These are phyloP conservation scores for Aquilaria agallochum DNA, from an alignment of 441 rosid species.

Conservation along the genomic window DNA sequence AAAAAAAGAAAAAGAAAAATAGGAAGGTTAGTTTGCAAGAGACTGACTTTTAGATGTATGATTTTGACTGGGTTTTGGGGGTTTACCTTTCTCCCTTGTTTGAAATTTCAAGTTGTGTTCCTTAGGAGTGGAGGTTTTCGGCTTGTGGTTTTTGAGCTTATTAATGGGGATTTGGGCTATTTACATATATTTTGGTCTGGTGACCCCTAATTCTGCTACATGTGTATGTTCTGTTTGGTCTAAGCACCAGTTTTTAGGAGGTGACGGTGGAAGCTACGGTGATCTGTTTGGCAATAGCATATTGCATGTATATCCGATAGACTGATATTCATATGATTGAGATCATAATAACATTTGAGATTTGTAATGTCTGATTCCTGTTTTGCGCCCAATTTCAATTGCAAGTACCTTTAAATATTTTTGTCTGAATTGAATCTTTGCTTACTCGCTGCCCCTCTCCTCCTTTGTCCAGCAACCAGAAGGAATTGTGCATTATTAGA, in stretches of 20 bases:
- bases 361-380: not conserved
- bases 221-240: slow-evolving; percentile 14
- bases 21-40: slow-evolving; percentile 25
- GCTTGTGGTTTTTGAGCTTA: slow-evolving; percentile 27
- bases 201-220: slow-evolving; percentile 21
- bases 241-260: slow-evolving; percentile 11
- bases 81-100: slow-evolving; percentile 8
- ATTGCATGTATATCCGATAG: slow-evolving; percentile 2
- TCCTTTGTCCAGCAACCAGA: not conserved
- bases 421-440: not conserved
- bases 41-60: slow-evolving; percentile 34
- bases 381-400: not conserved
- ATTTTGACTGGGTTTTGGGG: slow-evolving; percentile 22
- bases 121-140: slow-evolving; percentile 18
- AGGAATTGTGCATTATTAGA: slow-evolving; percentile 10
- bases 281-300: slow-evolving; percentile 3
- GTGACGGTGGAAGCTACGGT: slow-evolving; percentile 16
- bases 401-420: too few relatives aligned
- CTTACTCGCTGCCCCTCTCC: not conserved
- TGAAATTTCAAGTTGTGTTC: slow-evolving; percentile 9
- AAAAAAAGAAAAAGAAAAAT: slow-evolving; percentile 3
- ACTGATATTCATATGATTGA: slow-evolving; percentile 1
- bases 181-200: slow-evolving; percentile 26
- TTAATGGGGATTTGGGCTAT: slow-evolving; percentile 21
- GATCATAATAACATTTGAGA: not conserved